Base-by-base conservation (phyloP, 2,329 filamentous ascomycete genomes). In the Fusarium sp. region DNA sequence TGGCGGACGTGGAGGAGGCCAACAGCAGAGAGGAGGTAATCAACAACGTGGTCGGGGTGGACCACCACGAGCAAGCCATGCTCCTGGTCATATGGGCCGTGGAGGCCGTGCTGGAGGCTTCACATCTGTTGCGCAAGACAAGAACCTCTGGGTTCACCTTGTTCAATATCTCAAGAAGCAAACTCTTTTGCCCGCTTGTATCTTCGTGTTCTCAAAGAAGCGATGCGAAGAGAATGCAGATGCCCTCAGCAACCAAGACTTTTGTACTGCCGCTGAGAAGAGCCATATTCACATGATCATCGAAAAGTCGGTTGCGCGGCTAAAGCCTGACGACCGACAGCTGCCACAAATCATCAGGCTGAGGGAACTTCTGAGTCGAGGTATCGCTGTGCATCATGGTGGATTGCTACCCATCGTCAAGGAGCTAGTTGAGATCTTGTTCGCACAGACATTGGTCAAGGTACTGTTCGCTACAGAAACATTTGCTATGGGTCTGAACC, bases 201-300 rank as follows among this genome's bases (percentile, higher is more conserved):
- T 99, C 74, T 99, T 99, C 79, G 95, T 99, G 62, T 99, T 99
- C 82, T 99, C 96, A 5, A 99, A 98, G 84, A 97, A 96, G 82
- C 88, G 96, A 57, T 98, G 96, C 77, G 96, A 99, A 81, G 94
- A 98, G 79, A 99, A 98, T 80, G 96, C 96, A 1, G 94, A 98
- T 79, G 95, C 96, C 0, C 86, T 99, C 27, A 95, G 93, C 69
- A 98, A 98, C 78, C 92, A 97, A 74, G 96, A 99, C 79, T 98
- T 97, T 78, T 97, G 93, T 79, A 98, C 93, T 10, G 94, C 95
- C 1, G 88, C 91, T 6, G 96, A 99, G 83, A 98, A 98, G 87
- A 99, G 96, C 76, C 92, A 94, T 49, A 97, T 97, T 64, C 95
- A 99, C 80, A 98, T 98, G 93, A 95, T 94, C 39, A 94, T 99